These are phyloP conservation scores for Colletotrichum navitas DNA, from an alignment of 2,329 filamentous ascomycete genomes.

Conservation along the genomic window DNA sequence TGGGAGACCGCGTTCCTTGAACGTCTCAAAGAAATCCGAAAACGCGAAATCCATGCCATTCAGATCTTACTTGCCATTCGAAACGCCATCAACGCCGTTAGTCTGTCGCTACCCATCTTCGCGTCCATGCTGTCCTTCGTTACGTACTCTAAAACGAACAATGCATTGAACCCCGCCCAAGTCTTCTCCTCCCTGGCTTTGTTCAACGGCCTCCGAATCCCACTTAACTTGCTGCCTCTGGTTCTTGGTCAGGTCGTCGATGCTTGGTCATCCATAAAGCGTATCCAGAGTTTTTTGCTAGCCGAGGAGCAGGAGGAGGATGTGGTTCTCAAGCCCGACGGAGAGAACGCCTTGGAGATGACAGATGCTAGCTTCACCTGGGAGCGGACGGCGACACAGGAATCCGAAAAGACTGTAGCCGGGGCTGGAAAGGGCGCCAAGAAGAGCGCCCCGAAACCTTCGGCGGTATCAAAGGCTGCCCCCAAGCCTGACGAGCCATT, in stretches of 20 bases:
- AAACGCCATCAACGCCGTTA: conserved; percentile 86
- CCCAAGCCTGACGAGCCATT: conserved; percentile 52
- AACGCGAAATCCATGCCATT: conserved; percentile 84
- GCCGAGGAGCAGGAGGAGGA: conserved; percentile 88
- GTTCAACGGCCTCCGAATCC: conserved; percentile 92
- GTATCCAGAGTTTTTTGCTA: conserved; percentile 89
- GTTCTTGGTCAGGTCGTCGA: conserved; percentile 92
- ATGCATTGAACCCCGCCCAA: conserved; percentile 77
- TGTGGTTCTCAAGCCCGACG: conserved; percentile 66
- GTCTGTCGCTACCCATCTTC: conserved; percentile 90
- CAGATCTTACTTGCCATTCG: conserved; percentile 85
- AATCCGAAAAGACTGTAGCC: conserved; percentile 60
- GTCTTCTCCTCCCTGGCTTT: conserved; percentile 94
- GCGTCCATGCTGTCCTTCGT: conserved; percentile 97
- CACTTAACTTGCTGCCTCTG: conserved; percentile 88
- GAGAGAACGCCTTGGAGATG: conserved; percentile 79
- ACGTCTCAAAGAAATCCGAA: conserved; percentile 79
- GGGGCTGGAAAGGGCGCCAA: conserved; percentile 60
- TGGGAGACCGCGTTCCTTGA: conserved; percentile 92
- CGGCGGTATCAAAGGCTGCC: conserved; percentile 46
- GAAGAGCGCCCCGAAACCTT: conserved; percentile 49
- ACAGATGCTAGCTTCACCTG: conserved; percentile 85
- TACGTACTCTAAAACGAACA: conserved; percentile 77
- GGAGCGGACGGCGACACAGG: conserved; percentile 76
- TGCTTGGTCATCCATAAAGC: conserved; percentile 84